Percentiles rank a stretch among this genome's conserved stretches.
phyloP scores from a whole-genome alignment of 2,329 filamentous ascomycete species.

The Verticillium longisporum region DNA sequence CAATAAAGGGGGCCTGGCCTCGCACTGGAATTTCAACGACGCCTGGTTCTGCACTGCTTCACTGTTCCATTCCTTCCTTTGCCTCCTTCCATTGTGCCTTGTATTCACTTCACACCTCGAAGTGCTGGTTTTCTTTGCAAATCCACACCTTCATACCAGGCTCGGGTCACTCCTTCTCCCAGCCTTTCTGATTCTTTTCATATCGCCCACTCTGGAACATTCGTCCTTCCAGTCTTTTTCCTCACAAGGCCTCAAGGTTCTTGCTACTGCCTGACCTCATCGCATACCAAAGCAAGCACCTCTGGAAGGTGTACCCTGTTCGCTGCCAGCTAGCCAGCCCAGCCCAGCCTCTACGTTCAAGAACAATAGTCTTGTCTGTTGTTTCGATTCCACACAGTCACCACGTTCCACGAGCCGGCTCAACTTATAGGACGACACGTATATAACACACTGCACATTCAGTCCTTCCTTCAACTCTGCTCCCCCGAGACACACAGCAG shows the following conservation, averaged over 20 bases:
- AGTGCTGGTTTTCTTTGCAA: not conserved
- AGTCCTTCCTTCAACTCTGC: not conserved
- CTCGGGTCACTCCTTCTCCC: not conserved
- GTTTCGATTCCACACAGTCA: not conserved
- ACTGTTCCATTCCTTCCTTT: not conserved
- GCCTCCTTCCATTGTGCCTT: not conserved
- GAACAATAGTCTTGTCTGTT: not conserved
- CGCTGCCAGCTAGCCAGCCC: not conserved
- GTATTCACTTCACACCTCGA: not conserved
- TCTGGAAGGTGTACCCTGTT: not conserved
- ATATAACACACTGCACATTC: not conserved
- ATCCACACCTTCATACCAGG: not conserved
- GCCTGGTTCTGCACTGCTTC: not conserved
- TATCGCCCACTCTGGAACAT: not conserved
- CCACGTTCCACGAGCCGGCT: slow-evolving; percentile 3
- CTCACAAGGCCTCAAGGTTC: not conserved
- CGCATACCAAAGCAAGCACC: not conserved
- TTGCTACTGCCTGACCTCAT: not conserved
- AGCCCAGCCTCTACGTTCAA: not conserved
- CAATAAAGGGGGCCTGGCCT: not conserved
- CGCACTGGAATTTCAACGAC: not conserved
- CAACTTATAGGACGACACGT: not conserved
- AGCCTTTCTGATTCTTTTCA: not conserved
- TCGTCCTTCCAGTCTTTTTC: not conserved
- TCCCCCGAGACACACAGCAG: not conserved